These are phyloP conservation scores for Eutypella sp. DNA, from an alignment of 2,329 filamentous ascomycete genomes.

Conservation along the genomic window DNA sequence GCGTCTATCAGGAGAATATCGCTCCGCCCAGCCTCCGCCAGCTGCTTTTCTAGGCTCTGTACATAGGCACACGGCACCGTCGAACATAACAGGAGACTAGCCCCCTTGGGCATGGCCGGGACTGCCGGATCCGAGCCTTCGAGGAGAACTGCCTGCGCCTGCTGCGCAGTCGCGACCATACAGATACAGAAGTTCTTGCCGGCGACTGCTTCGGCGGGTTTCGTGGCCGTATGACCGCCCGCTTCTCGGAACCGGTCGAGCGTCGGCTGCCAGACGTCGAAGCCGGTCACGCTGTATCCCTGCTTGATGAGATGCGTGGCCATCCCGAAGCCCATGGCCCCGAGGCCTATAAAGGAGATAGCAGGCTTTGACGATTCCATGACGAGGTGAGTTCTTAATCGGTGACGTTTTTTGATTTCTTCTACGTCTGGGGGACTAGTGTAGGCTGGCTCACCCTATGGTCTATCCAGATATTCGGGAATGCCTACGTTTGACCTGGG, in stretches of 20 bases:
- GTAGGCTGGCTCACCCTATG: no score
- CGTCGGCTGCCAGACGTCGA: constrained; percentile 64
- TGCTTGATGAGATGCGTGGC: constrained; percentile 65
- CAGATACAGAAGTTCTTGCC: constrained; percentile 59
- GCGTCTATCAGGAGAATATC: constrained; percentile 67
- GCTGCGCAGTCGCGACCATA: constrained; percentile 71
- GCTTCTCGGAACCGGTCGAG: constrained; percentile 60
- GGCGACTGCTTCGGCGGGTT: constrained; percentile 56
- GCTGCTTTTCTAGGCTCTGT: constrained; percentile 51
- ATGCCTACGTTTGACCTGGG: no score
- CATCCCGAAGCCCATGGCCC: constrained; percentile 81
- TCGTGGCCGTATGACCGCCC: constrained; percentile 55
- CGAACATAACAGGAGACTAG: constrained; percentile 62
- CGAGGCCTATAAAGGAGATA: constrained; percentile 68
- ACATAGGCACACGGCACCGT: constrained; percentile 66
- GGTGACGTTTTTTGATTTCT: not conserved
- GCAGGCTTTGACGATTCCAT: constrained; percentile 31
- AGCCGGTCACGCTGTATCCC: constrained; percentile 64
- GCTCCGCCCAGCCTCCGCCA: constrained; percentile 48
- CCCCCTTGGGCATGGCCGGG: constrained; percentile 46
- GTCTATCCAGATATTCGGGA: no score
- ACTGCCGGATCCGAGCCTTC: constrained; percentile 48
- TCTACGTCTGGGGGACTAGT: no score
- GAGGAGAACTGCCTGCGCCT: constrained; percentile 63
- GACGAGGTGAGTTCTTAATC: not conserved